phyloP scores from a whole-genome alignment of 345 rosid species.

The Durio zibethinus region DNA sequence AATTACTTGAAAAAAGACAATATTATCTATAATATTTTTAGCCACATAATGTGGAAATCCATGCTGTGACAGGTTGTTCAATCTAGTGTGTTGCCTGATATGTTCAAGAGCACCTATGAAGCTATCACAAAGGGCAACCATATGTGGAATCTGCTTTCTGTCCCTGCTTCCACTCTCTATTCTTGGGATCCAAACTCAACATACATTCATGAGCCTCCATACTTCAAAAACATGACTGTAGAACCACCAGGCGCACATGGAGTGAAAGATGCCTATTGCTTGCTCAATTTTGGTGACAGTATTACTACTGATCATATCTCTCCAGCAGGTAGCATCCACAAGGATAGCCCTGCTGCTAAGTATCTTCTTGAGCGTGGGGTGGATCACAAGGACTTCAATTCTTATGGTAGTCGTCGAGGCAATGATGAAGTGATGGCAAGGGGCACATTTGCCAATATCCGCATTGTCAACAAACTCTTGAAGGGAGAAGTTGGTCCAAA shows the following conservation, averaged over 20 bases:
- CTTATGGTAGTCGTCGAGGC: conserved; percentile 83
- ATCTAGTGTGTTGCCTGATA: conserved; percentile 63
- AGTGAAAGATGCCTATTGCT: conserved; percentile 83
- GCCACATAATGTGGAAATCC: not conserved
- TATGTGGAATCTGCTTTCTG: conserved; percentile 70
- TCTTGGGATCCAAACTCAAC: conserved; percentile 80
- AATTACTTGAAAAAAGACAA: not conserved
- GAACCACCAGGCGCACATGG: conserved; percentile 70
- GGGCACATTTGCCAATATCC: conserved; percentile 86
- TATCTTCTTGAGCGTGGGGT: conserved; percentile 69
- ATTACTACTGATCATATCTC: conserved; percentile 88
- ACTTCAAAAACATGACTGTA: conserved; percentile 67
- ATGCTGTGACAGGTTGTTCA: conserved; percentile 54
- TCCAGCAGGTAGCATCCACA: conserved; percentile 84
- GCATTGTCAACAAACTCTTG: conserved; percentile 69
- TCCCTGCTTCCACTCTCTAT: conserved; percentile 48
- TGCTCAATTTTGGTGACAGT: conserved; percentile 75
- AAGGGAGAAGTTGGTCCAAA: conserved; percentile 85
- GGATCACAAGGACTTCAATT: conserved; percentile 56
- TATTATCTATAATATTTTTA: not conserved
- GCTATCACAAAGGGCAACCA: conserved; percentile 75
- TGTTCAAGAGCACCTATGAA: conserved; percentile 74
- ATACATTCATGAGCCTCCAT: conserved; percentile 83
- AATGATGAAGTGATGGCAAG: conserved; percentile 82
- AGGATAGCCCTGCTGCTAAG: conserved; percentile 75